These are phyloP conservation scores for Colletotrichum destructivum DNA, from an alignment of 2,329 filamentous ascomycete genomes.

Conservation along the genomic window DNA sequence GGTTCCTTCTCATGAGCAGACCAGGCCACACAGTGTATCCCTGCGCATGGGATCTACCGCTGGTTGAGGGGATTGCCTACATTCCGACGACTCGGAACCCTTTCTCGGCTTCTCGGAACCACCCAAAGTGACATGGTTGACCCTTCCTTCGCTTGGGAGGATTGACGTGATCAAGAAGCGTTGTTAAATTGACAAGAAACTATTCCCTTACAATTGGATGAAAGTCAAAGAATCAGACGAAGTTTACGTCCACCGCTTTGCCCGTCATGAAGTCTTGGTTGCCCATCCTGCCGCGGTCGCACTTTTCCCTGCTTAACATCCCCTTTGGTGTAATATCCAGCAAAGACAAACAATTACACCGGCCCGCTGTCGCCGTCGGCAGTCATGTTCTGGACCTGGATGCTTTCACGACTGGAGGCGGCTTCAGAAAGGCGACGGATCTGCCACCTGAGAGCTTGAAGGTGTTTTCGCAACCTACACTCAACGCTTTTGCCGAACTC, in stretches of 20 bases:
- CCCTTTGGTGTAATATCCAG: slow-evolving; percentile 83
- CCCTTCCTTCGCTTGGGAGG: background rate
- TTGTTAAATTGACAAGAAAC: background rate
- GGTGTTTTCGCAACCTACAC: slow-evolving; percentile 62
- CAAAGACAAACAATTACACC: slow-evolving; percentile 63
- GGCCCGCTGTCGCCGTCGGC: slow-evolving; percentile 79
- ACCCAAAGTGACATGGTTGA: too few relatives aligned
- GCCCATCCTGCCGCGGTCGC: slow-evolving; percentile 30
- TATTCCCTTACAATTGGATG: too few relatives aligned
- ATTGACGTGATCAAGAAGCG: background rate
- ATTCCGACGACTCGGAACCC: slow-evolving; percentile 28
- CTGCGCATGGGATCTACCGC: background rate
- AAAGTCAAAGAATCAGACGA: background rate
- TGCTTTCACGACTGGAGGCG: slow-evolving; percentile 38
- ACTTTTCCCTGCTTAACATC: slow-evolving; percentile 81
- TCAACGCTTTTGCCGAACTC: slow-evolving; percentile 80
- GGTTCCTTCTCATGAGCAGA: background rate
- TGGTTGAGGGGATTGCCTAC: background rate
- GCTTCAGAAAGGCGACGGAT: slow-evolving; percentile 28
- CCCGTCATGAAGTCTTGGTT: slow-evolving; percentile 41
- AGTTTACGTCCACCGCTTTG: background rate
- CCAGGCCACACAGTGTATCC: background rate
- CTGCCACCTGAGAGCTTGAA: slow-evolving; percentile 6
- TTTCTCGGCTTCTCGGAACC: slow-evolving; percentile 25
- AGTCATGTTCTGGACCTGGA: slow-evolving; percentile 75